A percentile compares a stretch with the other conserved stretches of the same genome.
phyloP scores from a whole-genome alignment of 164 flowering plant species.

The Annona squamosa region DNA sequence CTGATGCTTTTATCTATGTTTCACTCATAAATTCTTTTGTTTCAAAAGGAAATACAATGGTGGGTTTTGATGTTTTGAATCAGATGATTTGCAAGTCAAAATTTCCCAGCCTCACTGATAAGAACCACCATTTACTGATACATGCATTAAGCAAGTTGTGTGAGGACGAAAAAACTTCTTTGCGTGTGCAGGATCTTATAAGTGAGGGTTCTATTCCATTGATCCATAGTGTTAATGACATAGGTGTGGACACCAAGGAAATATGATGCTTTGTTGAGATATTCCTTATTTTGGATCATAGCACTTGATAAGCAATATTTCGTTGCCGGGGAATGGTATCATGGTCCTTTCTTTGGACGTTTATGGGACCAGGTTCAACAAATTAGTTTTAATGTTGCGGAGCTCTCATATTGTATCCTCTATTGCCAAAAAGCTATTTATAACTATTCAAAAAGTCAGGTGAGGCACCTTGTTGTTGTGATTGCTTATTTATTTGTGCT shows the following conservation, averaged over 20 bases:
- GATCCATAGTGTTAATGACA: constrained; percentile 8
- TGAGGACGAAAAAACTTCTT: constrained; percentile 40
- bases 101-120: constrained; percentile 40
- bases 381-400: not conserved
- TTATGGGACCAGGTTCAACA: not conserved
- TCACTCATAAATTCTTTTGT: constrained; percentile 48
- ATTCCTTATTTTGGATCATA: not conserved
- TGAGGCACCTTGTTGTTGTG: not conserved
- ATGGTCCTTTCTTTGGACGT: not conserved
- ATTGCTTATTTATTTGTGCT: not conserved
- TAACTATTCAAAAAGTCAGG: not conserved
- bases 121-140: constrained; percentile 28
- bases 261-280: not conserved
- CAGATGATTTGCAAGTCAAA: constrained; percentile 41
- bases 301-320: not conserved
- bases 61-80: constrained; percentile 44
- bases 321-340: not conserved
- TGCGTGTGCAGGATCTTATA: constrained; percentile 36
- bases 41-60: constrained; percentile 19
- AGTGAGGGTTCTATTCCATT: constrained; percentile 38
- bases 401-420: not conserved
- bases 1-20: constrained; percentile 48
- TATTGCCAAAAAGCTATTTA: not conserved
- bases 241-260: not conserved
- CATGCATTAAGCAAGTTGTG: constrained; percentile 35